These are phyloP conservation scores for Piper longum DNA, from an alignment of 164 flowering plant genomes.

Conservation along the genomic window DNA sequence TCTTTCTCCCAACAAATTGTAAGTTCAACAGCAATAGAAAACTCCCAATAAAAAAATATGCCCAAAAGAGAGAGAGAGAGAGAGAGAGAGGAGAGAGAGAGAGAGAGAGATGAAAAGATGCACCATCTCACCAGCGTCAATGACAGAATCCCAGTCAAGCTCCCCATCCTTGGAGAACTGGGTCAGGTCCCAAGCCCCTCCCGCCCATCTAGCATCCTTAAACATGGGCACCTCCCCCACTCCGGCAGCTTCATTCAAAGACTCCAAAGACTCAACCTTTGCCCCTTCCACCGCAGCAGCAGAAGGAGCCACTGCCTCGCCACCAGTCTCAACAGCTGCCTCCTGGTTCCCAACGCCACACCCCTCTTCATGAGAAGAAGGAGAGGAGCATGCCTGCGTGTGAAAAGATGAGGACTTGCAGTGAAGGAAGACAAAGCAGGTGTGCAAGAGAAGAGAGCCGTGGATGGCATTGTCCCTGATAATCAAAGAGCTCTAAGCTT, in stretches of 20 bases:
- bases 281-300: slow-evolving; percentile 14
- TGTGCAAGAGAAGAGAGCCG: slow-evolving; percentile 31
- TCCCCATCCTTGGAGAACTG: slow-evolving; percentile 65
- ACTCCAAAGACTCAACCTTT: slow-evolving; percentile 18
- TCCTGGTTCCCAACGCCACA: slow-evolving; percentile 5
- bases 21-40: too few relatives aligned
- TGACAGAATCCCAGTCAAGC: slow-evolving; percentile 86
- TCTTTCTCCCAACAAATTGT: too few relatives aligned
- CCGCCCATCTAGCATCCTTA: slow-evolving; percentile 63
- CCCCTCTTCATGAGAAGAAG: slow-evolving; percentile 5
- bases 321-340: slow-evolving; percentile 39
- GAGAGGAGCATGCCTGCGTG: slow-evolving; percentile 13
- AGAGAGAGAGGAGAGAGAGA: not conserved
- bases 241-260: slow-evolving; percentile 6
- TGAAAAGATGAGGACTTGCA: slow-evolving; percentile 16
- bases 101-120: not conserved
- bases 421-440: slow-evolving; percentile 24
- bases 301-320: slow-evolving; percentile 31
- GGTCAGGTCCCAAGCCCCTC: slow-evolving; percentile 87
- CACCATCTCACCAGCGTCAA: slow-evolving; percentile 70
- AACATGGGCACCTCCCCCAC: slow-evolving; percentile 22
- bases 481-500: too few relatives aligned
- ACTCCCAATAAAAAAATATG: slow-evolving; percentile 4
- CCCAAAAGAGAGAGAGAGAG: too few relatives aligned
- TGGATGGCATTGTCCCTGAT: slow-evolving; percentile 7